A percentile compares a stretch with the other conserved stretches of the same genome.
phyloP scores from a whole-genome alignment of 2,329 filamentous ascomycete genomes.

The Colletotrichum graminicola region DNA sequence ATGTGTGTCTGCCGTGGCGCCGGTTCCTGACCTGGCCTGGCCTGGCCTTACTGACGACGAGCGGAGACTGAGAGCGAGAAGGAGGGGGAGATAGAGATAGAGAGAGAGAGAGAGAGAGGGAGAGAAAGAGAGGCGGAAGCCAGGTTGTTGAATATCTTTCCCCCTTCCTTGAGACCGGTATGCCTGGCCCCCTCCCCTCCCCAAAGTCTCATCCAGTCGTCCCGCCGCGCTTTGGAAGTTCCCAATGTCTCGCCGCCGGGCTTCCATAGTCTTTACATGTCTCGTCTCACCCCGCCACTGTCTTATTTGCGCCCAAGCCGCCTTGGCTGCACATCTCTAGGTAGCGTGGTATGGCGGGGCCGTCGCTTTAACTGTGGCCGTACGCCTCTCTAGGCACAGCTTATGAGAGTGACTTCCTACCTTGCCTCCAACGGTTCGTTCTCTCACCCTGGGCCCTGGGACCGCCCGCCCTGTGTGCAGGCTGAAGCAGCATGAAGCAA shows the following conservation, averaged over 20 bases:
- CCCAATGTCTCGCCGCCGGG: constrained; percentile 11
- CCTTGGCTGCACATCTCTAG: not conserved
- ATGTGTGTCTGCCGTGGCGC: constrained; percentile 12
- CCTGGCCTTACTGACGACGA: not conserved
- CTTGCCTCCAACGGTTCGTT: constrained; percentile 19
- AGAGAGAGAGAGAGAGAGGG: not conserved
- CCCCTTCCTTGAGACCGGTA: not conserved
- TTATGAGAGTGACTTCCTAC: not conserved
- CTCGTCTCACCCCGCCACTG: constrained; percentile 11
- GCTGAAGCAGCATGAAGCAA: constrained; percentile 16
- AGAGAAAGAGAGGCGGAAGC: too few relatives aligned
- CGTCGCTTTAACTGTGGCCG: not conserved
- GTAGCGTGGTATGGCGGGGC: not conserved
- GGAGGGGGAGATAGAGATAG: too few relatives aligned
- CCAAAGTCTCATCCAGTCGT: constrained; percentile 4
- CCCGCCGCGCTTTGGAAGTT: constrained; percentile 7
- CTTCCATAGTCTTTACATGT: not conserved
- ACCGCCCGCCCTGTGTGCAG: constrained; percentile 3
- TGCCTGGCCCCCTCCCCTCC: not conserved
- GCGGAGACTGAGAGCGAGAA: not conserved
- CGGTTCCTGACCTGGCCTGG: constrained; percentile 24
- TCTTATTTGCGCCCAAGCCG: not conserved
- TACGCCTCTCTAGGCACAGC: not conserved
- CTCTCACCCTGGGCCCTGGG: not conserved
- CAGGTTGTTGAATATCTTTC: constrained; percentile 3